These are phyloP conservation scores for Candida frijolesensis DNA, from an alignment of 1,139 yeast species.

Conservation along the genomic window DNA sequence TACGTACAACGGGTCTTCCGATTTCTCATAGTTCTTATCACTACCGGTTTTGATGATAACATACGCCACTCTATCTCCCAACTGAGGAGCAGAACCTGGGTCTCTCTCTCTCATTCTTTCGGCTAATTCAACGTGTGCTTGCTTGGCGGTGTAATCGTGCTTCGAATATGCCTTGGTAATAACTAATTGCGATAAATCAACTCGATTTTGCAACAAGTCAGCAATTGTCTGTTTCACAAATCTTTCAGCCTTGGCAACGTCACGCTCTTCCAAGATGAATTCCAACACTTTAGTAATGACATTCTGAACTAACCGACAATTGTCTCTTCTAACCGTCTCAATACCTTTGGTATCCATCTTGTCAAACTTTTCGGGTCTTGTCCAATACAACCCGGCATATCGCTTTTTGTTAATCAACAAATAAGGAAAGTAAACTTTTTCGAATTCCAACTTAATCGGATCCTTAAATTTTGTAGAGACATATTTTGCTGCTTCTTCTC, in stretches of 20 bases:
- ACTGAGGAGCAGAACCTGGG: constrained; percentile 93
- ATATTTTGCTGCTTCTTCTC: constrained; percentile 89
- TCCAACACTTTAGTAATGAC: constrained; percentile 92
- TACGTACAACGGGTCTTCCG: constrained; percentile 94
- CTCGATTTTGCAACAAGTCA: constrained; percentile 84
- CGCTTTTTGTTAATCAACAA: constrained; percentile 91
- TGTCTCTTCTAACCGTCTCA: constrained; percentile 97
- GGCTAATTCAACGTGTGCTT: constrained; percentile 95
- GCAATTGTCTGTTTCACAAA: constrained; percentile 89
- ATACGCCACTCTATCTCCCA: constrained; percentile 98
- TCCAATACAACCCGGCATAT: constrained; percentile 97
- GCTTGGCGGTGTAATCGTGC: constrained; percentile 92
- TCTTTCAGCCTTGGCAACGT: constrained; percentile 83
- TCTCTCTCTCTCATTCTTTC: constrained; percentile 96
- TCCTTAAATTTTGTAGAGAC: constrained; percentile 78
- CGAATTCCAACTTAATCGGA: constrained; percentile 95
- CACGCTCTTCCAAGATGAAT: constrained; percentile 81
- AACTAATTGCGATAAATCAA: constrained; percentile 91
- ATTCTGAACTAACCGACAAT: constrained; percentile 90
- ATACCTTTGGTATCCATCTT: constrained; percentile 99
- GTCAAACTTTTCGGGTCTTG: constrained; percentile 83
- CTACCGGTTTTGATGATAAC: constrained; percentile 86
- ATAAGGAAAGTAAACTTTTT: constrained; percentile 95
- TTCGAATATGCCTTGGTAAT: constrained; percentile 91
- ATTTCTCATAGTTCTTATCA: constrained; percentile 89